Base-by-base conservation (phyloP, 495 filamentous ascomycete species). In the Lindgomyces ingoldianus region DNA sequence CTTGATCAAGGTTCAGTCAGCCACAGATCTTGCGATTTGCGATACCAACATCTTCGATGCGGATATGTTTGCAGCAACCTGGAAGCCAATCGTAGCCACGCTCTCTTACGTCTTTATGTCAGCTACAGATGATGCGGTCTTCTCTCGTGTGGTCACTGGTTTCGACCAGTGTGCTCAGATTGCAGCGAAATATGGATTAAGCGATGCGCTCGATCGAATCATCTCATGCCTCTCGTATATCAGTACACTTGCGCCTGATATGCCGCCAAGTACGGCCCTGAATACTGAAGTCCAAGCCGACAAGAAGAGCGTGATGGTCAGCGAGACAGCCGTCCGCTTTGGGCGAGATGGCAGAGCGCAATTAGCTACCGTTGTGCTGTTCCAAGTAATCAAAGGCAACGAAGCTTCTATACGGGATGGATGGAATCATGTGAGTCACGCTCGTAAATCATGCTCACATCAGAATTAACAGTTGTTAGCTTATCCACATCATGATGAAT, bases 51-150 rank as follows among this genome's bases (percentile, higher is more conserved):
- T 94, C 33, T 98, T 88, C 76, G 94, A 99, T 75, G 90, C 92
- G 6, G 90, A 98, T 71, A 97, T 99, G 91, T 98, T 99, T 73
- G 86, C 87, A 57, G 90, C 93, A 30, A 96, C 92, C 3, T 99
- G 94, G 94, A 92, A 87, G 75, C 91, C 94, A 8, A 89, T 98
- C 62, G 82, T 99, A 12, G 91, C 95, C 16, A 97, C 95, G 1
- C 80, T 99, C 42, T 94, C 93, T 2, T 99, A 97, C 72, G 94
- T 98, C 16, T 99, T 99, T 77, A 93, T 98, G 88, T 98, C 94
- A 48, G 94, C 94, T 33, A 96, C 93, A 2, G 94, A 99, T 68
- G 95, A 99, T 76, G 91, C 93, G 11, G 94, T 99, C 12, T 99
- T 96, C 72, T 90, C 89, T 18, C 85, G 94, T 45, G 89, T 99